Evolutionary conservation across 148 eudicot species (phyloP).

Genomic region (Rhododendron henanense): DNA sequence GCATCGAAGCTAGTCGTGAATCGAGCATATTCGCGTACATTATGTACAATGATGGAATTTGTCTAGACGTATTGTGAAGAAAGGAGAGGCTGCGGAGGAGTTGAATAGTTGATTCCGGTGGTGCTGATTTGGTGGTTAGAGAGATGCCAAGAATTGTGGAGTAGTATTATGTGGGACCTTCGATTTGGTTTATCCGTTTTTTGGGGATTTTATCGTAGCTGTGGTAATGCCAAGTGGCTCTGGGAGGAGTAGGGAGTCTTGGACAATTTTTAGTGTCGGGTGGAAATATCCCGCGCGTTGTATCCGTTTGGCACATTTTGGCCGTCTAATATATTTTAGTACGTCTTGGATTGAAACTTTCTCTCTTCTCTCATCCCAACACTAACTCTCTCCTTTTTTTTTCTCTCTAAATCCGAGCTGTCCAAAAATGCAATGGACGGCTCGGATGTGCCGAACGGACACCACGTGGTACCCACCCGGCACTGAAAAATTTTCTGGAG

Average conservation of each 20-base stretch:
- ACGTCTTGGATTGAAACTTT: accelerated
- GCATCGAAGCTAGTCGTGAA: background rate
- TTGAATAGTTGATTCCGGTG: background rate
- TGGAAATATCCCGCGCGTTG: too few relatives aligned
- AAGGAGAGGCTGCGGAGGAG: background rate
- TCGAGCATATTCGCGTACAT: background rate
- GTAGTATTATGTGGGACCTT: background rate
- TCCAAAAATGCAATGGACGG: too few relatives aligned
- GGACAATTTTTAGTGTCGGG: background rate
- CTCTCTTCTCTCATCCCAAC: too few relatives aligned
- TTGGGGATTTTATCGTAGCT: background rate
- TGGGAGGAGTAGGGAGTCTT: background rate
- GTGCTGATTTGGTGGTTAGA: background rate
- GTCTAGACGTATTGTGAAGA: background rate
- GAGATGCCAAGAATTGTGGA: background rate
- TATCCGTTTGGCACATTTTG: too few relatives aligned
- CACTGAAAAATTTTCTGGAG: accelerated
- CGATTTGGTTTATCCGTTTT: background rate
- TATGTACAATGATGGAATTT: background rate
- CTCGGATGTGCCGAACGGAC: accelerated
- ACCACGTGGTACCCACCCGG: too few relatives aligned
- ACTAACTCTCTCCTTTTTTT: too few relatives aligned
- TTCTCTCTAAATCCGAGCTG: too few relatives aligned
- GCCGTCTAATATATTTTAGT: too few relatives aligned
- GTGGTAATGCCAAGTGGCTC: conserved; percentile 7